These are phyloP conservation scores for Penicillium lividum DNA, from an alignment of 495 filamentous ascomycete genomes.

Conservation along the genomic window DNA sequence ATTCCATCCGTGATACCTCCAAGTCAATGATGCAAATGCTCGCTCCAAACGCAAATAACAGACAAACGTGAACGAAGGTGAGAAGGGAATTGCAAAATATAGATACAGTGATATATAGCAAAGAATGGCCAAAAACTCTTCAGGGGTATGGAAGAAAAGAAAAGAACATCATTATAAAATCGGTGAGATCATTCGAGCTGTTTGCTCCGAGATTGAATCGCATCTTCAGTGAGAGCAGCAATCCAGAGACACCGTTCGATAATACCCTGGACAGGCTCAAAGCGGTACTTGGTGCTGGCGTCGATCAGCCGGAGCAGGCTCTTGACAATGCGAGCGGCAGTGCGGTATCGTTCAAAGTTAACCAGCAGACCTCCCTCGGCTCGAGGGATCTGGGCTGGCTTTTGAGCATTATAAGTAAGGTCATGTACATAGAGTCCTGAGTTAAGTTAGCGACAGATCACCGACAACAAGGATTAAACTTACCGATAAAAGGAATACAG, in stretches of 20 bases:
- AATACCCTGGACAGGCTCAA: constrained; percentile 81
- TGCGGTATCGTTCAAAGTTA: constrained; percentile 94
- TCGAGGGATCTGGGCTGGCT: constrained; percentile 67
- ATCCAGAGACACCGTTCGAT: constrained; percentile 96
- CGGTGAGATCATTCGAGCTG: constrained; percentile 44
- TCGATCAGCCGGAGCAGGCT: constrained; percentile 86
- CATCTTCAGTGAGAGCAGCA: constrained; percentile 79
- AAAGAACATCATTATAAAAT: constrained; percentile 11
- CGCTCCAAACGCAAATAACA: constrained; percentile 22
- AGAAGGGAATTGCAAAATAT: constrained; percentile 15
- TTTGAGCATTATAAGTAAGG: constrained; percentile 92
- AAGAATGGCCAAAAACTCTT: constrained; percentile 1
- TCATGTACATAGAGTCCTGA: constrained; percentile 87
- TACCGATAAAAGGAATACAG: constrained; percentile 95
- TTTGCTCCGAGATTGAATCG: constrained; percentile 66
- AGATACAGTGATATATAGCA: constrained; percentile 25
- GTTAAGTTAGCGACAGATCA: constrained; percentile 3
- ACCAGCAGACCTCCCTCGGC: constrained; percentile 69
- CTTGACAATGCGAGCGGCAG: constrained; percentile 90
- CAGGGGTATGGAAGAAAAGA: constrained; percentile 16
- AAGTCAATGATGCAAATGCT: constrained; percentile 24
- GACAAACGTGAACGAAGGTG: constrained; percentile 8
- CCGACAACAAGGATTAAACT: constrained; percentile 23
- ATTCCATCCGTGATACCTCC: constrained; percentile 13
- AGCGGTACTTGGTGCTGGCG: constrained; percentile 84